These are phyloP conservation scores for Leccinum boreale DNA, from an alignment of 768 basidiomycete species.

Conservation along the genomic window DNA sequence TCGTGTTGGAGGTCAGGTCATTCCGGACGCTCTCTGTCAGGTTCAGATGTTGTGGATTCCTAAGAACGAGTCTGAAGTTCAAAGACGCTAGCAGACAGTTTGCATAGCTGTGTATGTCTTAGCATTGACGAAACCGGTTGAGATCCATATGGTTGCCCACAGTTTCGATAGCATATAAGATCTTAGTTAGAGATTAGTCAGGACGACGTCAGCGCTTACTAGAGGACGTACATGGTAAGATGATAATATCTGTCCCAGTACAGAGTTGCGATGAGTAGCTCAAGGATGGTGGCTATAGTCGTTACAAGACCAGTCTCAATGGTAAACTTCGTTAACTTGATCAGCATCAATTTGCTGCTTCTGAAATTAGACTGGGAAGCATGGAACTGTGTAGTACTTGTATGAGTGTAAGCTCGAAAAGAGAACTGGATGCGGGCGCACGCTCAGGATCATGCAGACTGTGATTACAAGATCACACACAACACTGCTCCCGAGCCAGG, in stretches of 20 bases:
- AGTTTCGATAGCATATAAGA: conserved; percentile 5
- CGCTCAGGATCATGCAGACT: conserved; percentile 11
- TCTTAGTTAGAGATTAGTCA: background rate
- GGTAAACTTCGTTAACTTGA: conserved; percentile 10
- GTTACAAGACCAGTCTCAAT: conserved; percentile 18
- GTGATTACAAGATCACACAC: conserved; percentile 19
- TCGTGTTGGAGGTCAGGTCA: background rate
- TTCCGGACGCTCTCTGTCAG: background rate
- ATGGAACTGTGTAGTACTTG: background rate
- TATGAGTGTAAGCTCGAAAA: background rate
- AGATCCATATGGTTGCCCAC: background rate
- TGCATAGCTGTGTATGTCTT: conserved; percentile 7
- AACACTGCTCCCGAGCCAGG: conserved; percentile 19
- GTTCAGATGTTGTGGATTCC: background rate
- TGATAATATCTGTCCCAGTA: background rate
- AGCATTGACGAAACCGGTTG: background rate
- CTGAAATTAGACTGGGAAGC: background rate
- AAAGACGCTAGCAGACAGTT: conserved; percentile 5
- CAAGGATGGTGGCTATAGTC: conserved; percentile 5
- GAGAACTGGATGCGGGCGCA: background rate
- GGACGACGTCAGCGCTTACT: background rate
- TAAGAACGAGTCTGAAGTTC: conserved; percentile 7
- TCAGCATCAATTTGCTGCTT: background rate
- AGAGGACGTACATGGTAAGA: conserved; percentile 4
- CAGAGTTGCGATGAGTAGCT: background rate